Base-by-base conservation (phyloP, 1,139 yeast genomes). In the Debaryomycetaceae sp. region DNA sequence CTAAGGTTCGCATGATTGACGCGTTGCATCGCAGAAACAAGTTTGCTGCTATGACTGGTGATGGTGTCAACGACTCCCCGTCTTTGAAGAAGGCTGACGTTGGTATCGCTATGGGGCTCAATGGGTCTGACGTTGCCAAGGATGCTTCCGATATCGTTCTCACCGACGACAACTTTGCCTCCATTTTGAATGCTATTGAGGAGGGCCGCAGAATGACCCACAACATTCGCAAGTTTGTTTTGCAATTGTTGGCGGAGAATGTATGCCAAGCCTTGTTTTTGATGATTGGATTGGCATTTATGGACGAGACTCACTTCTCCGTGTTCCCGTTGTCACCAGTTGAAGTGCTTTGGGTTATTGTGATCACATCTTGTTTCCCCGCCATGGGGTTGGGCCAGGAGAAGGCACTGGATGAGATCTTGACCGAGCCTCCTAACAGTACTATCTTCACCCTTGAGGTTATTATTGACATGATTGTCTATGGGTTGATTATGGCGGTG, bases 101-200 rank as follows among this genome's bases (percentile, higher is more conserved):
- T n/a, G 64, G 65, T 23, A 57, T 62, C 44, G 67, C 68, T 16
- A 62, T 62, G 69, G 69, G 69, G 17, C 49, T 62, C 37, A 61
- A 61, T 37, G 69, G 69, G 4, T 71, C 78, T 1, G 80, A 74
- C 48, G 80, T 74, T 27, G 80, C 80, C 11, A 69, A 74, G 40
- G 65, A 72, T 36, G 79, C 80, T 1, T 67, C 77, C 7, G 80
- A 74, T 47, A 67, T 74, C 57, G 76, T 74, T 15, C 55, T 74
- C 39, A 61, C 67, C 4, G 69, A 52, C 58, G 72, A 71, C 43
- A 71, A 71, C 42, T 71, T 71, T 50, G 67, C 74, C 6, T 65
- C 75, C 19, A 70, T 71, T 40, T 68, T 70, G 45, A 61, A 66
- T 40, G 77, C 77, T 6, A 61, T 68, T 28, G 74, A 65, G 43